phyloP scores from a whole-genome alignment of 225 moss, liverwort and hornwort genomes.

The Bryum argenteum region DNA sequence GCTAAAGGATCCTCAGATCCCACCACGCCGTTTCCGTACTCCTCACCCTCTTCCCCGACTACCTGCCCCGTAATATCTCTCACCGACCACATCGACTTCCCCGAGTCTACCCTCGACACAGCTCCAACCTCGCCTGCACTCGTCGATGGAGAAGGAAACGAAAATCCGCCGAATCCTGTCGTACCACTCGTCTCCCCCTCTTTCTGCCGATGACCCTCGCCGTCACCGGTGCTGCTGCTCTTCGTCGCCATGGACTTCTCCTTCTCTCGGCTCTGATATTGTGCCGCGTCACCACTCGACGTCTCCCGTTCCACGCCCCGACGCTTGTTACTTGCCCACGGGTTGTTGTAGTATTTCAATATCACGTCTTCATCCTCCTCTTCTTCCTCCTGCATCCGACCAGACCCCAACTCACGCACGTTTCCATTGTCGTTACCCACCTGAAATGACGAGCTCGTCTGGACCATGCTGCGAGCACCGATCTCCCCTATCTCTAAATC shows the following conservation, averaged over 20 bases:
- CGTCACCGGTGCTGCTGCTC: conserved; percentile 62
- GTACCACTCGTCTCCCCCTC: conserved; percentile 60
- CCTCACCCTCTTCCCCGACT: conserved; percentile 75
- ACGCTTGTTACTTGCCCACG: conserved; percentile 86
- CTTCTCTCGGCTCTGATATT: conserved; percentile 46
- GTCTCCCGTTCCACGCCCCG: conserved; percentile 74
- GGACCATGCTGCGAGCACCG: conserved; percentile 45
- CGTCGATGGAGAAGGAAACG: conserved; percentile 93
- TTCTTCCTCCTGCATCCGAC: conserved; percentile 65
- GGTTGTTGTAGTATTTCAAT: conserved; percentile 86
- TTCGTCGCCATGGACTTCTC: conserved; percentile 47
- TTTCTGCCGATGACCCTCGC: conserved; percentile 57
- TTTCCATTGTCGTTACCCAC: conserved; percentile 40
- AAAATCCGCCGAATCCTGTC: conserved; percentile 84
- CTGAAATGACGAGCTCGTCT: conserved; percentile 54
- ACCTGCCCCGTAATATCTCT: conserved; percentile 75
- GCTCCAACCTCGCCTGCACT: conserved; percentile 87
- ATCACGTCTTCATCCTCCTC: conserved; percentile 87
- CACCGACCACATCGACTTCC: conserved; percentile 97
- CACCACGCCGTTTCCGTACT: conserved; percentile 76
- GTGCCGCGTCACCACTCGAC: conserved; percentile 46
- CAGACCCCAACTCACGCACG: conserved; percentile 57
- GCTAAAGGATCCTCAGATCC: conserved; percentile 91
- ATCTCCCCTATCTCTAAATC: conserved; percentile 60
- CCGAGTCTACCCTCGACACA: conserved; percentile 92